Percentiles rank a stretch among this genome's conserved stretches.
Conservation (phyloP, 202 grass and related monocot genomes). For the Dendrocalamus latiflorus region DNA sequence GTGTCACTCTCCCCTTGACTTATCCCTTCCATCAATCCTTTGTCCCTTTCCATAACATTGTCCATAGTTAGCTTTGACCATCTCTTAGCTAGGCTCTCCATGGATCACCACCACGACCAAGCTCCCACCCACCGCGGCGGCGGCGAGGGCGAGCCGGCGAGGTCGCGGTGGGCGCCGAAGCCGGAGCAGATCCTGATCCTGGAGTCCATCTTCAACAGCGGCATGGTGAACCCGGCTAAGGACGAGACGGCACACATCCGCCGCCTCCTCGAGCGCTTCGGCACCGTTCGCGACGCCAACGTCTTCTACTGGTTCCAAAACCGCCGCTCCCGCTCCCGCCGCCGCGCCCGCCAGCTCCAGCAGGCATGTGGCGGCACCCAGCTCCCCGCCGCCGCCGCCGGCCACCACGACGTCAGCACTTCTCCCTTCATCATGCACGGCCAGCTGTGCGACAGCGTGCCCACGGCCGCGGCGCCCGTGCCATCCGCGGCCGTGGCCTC, state of each 20-base stretch:
- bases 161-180: slow-evolving; percentile 55
- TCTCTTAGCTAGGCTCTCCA: background rate
- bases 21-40: slow-evolving; percentile 22
- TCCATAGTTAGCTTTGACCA: slow-evolving; percentile 17
- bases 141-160: slow-evolving; percentile 13
- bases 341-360: slow-evolving; percentile 65
- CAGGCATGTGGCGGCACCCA: slow-evolving; percentile 21
- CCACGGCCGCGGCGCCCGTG: background rate
- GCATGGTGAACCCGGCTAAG: slow-evolving; percentile 70
- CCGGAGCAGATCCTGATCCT: slow-evolving; percentile 81
- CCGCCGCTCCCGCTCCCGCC: slow-evolving; percentile 61
- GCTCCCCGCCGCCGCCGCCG: background rate
- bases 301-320: slow-evolving; percentile 85
- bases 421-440: slow-evolving; percentile 10
- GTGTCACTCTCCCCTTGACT: slow-evolving; percentile 21
- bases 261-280: slow-evolving; percentile 48
- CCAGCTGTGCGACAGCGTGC: background rate
- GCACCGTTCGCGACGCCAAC: slow-evolving; percentile 44
- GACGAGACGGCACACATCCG: slow-evolving; percentile 69
- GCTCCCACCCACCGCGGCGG: background rate
- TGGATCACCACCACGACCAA: slow-evolving; percentile 22
- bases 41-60: slow-evolving; percentile 23
- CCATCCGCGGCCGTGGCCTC: background rate
- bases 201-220: slow-evolving; percentile 75
- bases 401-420: background rate